Conservation (phyloP, 2,329 filamentous ascomycete genomes). For the Sordariomycetes sp. region DNA sequence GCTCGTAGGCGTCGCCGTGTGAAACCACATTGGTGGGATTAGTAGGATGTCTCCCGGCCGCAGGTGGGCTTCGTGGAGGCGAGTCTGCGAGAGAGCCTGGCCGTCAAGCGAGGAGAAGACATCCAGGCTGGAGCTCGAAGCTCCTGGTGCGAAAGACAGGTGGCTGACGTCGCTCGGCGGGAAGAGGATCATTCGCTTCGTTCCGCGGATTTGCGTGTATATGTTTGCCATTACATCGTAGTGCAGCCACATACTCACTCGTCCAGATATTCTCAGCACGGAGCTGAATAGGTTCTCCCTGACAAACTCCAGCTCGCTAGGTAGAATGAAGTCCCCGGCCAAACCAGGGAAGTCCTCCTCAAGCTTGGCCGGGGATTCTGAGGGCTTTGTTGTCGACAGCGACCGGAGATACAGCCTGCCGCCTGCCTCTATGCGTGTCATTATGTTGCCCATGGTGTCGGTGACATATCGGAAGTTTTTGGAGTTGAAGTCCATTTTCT, state of each 20-base stretch:
- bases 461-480: conserved; percentile 78
- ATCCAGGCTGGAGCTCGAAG: conserved; percentile 71
- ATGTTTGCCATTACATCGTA: conserved; percentile 87
- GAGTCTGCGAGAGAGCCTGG: conserved; percentile 33
- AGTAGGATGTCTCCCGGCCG: conserved; percentile 69
- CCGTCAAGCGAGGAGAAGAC: conserved; percentile 48
- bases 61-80: conserved; percentile 59
- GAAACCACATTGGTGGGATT: conserved; percentile 76
- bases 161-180: conserved; percentile 65
- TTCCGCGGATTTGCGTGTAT: conserved; percentile 68
- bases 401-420: conserved; percentile 69
- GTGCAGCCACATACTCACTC: conserved; percentile 82
- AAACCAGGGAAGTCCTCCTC: conserved; percentile 62
- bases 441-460: conserved; percentile 57
- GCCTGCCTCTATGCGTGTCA: conserved; percentile 44
- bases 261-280: conserved; percentile 69
- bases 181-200: conserved; percentile 67
- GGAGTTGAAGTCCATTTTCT: conserved; percentile 68
- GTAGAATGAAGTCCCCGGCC: conserved; percentile 60
- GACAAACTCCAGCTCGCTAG: conserved; percentile 49
- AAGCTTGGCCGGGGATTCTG: conserved; percentile 61
- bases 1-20: conserved; percentile 56
- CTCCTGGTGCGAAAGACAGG: conserved; percentile 64
- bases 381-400: conserved; percentile 59
- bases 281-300: conserved; percentile 63